phyloP scores from a whole-genome alignment of 2,329 filamentous ascomycete species.

The Aphanoascus verrucosus region DNA sequence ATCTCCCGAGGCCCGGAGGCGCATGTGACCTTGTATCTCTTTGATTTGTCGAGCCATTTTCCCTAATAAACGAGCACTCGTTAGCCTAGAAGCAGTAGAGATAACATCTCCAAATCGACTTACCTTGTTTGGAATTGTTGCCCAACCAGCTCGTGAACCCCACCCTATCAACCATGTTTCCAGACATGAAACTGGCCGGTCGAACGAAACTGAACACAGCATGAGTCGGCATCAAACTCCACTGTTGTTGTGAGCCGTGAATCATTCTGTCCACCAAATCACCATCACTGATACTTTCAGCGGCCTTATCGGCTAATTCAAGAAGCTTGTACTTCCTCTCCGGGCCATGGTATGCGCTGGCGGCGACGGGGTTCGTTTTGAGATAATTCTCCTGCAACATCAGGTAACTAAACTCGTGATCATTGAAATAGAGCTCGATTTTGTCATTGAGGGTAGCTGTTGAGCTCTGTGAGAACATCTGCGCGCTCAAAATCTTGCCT shows the following conservation, averaged over 20 bases:
- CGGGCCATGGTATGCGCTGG: slow-evolving; percentile 52
- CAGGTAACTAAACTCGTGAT: slow-evolving; percentile 91
- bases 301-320: slow-evolving; percentile 75
- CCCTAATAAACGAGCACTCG: slow-evolving; percentile 22
- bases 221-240: slow-evolving; percentile 95
- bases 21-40: slow-evolving; percentile 96
- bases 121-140: slow-evolving; percentile 79
- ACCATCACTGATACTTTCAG: slow-evolving; percentile 93
- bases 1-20: slow-evolving; percentile 78
- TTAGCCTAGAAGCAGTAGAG: slow-evolving; percentile 15
- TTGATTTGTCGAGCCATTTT: slow-evolving; percentile 71
- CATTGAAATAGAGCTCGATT: slow-evolving; percentile 97
- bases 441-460: slow-evolving; percentile 91
- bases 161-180: slow-evolving; percentile 59
- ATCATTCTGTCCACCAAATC: slow-evolving; percentile 97
- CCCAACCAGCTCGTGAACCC: slow-evolving; percentile 87
- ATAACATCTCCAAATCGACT: slow-evolving; percentile 23
- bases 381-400: slow-evolving; percentile 99
- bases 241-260: slow-evolving; percentile 93
- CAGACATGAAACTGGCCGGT: slow-evolving; percentile 76
- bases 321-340: slow-evolving; percentile 71
- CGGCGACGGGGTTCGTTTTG: slow-evolving; percentile 61
- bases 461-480: slow-evolving; percentile 72
- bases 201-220: slow-evolving; percentile 90
- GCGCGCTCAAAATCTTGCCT: slow-evolving; percentile 77